phyloP scores from a whole-genome alignment of 2,329 filamentous ascomycete genomes.

The Talaromyces sp. region DNA sequence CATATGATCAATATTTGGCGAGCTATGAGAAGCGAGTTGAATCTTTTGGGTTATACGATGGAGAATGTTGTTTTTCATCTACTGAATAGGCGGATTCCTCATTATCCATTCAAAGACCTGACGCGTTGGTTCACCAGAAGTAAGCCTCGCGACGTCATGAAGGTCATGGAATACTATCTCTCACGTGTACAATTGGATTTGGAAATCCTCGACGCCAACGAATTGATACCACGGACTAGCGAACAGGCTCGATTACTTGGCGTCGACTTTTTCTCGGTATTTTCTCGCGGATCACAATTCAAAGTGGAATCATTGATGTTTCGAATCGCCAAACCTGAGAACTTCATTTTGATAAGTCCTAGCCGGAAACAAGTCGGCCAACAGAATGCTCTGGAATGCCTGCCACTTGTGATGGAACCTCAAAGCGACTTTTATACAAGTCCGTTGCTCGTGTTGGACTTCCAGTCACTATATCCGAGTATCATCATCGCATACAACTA shows the following conservation, averaged over 20 bases:
- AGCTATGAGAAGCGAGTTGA: constrained; percentile 89
- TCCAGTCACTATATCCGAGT: constrained; percentile 93
- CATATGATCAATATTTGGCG: constrained; percentile 98
- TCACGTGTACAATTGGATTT: constrained; percentile 75
- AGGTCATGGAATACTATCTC: constrained; percentile 74
- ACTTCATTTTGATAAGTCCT: constrained; percentile 84
- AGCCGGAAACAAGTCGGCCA: constrained; percentile 86
- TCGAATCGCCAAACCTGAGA: constrained; percentile 94
- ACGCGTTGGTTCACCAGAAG: constrained; percentile 76
- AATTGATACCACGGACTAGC: constrained; percentile 81
- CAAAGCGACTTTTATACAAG: constrained; percentile 91
- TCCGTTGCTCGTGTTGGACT: constrained; percentile 86
- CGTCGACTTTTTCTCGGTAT: constrained; percentile 95
- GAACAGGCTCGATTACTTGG: constrained; percentile 91
- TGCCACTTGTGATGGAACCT: constrained; percentile 96
- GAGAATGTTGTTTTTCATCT: constrained; percentile 94
- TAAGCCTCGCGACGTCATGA: constrained; percentile 66
- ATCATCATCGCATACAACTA: constrained; percentile 99
- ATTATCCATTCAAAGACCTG: constrained; percentile 75
- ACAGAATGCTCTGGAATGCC: constrained; percentile 90
- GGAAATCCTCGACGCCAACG: constrained; percentile 87
- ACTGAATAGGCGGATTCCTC: constrained; percentile 80
- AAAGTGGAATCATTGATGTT: constrained; percentile 99
- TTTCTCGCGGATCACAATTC: constrained; percentile 92
- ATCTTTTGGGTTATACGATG: constrained; percentile 89